A percentile compares a stretch with the other conserved stretches of the same genome.
Evolutionary conservation across 1,284 basidiomycete species (phyloP).

Genomic region (Meripilus lineatus): DNA sequence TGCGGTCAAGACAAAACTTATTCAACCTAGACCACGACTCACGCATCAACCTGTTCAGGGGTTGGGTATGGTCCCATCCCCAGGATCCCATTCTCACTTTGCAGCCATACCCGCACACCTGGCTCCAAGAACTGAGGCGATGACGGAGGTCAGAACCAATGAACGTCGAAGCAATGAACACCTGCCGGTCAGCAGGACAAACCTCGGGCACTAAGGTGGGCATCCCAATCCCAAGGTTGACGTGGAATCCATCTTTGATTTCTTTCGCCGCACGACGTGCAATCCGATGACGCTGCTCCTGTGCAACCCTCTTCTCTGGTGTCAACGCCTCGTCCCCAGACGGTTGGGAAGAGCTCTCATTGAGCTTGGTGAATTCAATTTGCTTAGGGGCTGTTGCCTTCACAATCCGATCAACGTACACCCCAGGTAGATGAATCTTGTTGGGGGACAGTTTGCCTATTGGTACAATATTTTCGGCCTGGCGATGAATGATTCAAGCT

Average conservation of each 20-base stretch:
- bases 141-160: no score
- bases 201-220: constrained; percentile 81
- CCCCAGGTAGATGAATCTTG: constrained; percentile 79
- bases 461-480: constrained; percentile 92
- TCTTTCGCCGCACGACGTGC: constrained; percentile 87
- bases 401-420: constrained; percentile 88
- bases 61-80: constrained; percentile 96
- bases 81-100: constrained; percentile 93
- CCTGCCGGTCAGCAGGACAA: constrained; percentile 2
- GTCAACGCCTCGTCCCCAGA: constrained; percentile 26
- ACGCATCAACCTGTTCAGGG: constrained; percentile 85
- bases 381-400: constrained; percentile 73
- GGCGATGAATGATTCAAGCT: constrained; percentile 1
- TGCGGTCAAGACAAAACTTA: constrained; percentile 8
- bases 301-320: constrained; percentile 49
- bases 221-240: constrained; percentile 77
- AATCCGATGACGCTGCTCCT: constrained; percentile 62
- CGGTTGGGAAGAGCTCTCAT: constrained; percentile 17
- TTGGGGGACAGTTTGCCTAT: constrained; percentile 81
- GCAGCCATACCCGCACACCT: constrained; percentile 85
- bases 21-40: constrained; percentile 28
- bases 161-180: not conserved
- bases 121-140: constrained; percentile 72
- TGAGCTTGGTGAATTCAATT: constrained; percentile 60
- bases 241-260: constrained; percentile 85